Evolutionary conservation across 768 basidiomycete species (phyloP), one percentile per base, ranked within the genome.

Genomic region (Mycena belliarum): DNA sequence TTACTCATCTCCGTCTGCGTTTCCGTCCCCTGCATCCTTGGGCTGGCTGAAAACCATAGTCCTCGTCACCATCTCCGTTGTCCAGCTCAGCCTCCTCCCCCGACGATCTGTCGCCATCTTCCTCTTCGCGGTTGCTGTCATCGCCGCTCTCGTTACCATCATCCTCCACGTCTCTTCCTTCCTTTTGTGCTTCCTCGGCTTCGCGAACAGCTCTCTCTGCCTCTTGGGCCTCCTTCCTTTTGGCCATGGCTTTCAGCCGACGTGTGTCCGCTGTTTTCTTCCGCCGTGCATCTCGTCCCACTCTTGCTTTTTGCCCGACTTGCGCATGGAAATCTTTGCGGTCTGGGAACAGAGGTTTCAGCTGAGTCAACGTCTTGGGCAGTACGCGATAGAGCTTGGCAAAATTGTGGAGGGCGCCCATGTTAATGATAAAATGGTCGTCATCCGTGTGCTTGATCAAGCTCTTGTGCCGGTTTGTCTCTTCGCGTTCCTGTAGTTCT

Each of bases 391-490:
- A 40, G 10, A 62, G 16, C n/a, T 29, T 38, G n/a, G 16, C 0
- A 29, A 51, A 42, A 29, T 62, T 62, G 35, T 62, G 60, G 6
- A 62, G 28, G 16, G 56, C 56, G 35, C 52, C 43, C 28, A 56
- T 49, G 47, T 66, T 65, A 21, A 66, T 15, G 23, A 66, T 21
- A 47, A 63, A 66, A 12, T 51, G 49, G 44, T 50, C 38, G 18
- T 58, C 54, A 21, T 60, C 55, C 2, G 23, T 42, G 53, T 67
- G 66, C 18, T 50, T 35, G 20, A 65, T 47, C 2, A 44, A 12
- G 2, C 20, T 23, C 3, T 42, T 44, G 4, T 9, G n/a, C 0
- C 32, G 51, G n/a, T 14, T 41, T 1, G 60, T 63, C 8, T 51
- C 51, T 33, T 46, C 25, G 2, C 58, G 49, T 44, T 68, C 63